These are phyloP conservation scores for Plasmodium cynomolgi DNA, from an alignment of 169 alveolate genomes.

Conservation along the genomic window DNA sequence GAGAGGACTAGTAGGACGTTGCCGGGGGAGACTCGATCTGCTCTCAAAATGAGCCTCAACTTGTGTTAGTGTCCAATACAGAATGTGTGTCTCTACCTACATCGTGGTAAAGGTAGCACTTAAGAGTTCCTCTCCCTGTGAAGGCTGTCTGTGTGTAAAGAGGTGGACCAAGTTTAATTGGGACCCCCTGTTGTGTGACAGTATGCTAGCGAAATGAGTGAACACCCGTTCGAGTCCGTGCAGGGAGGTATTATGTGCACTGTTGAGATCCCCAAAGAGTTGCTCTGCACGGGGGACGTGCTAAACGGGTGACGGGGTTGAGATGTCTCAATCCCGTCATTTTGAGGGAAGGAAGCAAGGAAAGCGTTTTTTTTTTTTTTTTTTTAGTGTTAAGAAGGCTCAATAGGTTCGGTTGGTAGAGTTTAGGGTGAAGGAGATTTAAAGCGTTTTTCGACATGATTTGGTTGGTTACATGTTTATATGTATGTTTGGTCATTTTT, in stretches of 20 bases:
- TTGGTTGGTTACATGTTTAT: background rate
- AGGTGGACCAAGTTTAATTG: no score
- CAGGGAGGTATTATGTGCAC: background rate
- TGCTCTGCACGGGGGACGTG: background rate
- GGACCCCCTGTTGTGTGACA: no score
- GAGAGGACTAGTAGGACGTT: no score
- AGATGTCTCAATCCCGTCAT: background rate
- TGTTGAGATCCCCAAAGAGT: background rate
- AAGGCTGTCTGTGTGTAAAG: no score
- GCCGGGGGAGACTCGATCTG: no score
- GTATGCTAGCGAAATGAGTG: no score
- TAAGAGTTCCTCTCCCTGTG: no score
- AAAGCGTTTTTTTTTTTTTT: background rate
- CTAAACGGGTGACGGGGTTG: background rate
- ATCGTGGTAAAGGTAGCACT: no score
- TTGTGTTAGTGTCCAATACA: no score
- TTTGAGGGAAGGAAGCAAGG: background rate
- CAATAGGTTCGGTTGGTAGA: background rate
- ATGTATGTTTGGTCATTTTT: background rate
- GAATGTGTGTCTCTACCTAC: no score
- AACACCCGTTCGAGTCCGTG: background rate
- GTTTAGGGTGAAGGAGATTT: background rate
- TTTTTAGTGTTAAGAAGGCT: constrained; percentile 3
- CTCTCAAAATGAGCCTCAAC: no score
- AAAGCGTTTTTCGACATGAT: background rate